Evolutionary conservation across 805 yeast genomes (phyloP).

Genomic region (Kodamaea lidongshanica): DNA sequence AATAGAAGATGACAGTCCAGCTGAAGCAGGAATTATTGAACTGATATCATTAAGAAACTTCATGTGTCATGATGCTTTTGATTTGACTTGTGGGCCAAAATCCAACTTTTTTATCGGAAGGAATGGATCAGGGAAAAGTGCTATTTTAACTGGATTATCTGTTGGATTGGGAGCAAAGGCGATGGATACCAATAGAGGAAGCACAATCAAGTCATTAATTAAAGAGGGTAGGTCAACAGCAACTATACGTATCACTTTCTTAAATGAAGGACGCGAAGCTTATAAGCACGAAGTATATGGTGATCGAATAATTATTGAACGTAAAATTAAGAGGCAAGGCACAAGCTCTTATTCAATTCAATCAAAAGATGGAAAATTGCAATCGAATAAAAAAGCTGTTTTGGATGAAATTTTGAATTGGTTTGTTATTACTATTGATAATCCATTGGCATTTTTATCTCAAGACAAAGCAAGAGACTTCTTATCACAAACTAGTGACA

Average conservation of each 20-base stretch:
- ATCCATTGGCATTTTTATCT: constrained; percentile 86
- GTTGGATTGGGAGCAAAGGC: constrained; percentile 89
- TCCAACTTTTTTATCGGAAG: constrained; percentile 83
- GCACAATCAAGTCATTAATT: constrained; percentile 60
- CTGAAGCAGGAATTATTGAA: constrained; percentile 63
- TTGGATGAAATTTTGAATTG: constrained; percentile 62
- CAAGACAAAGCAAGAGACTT: constrained; percentile 94
- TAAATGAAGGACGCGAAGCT: constrained; percentile 62
- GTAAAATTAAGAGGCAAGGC: constrained; percentile 54
- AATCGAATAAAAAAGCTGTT: constrained; percentile 58
- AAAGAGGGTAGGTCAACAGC: constrained; percentile 72
- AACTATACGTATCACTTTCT: constrained; percentile 55
- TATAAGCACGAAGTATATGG: constrained; percentile 66
- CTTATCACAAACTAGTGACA: constrained; percentile 67
- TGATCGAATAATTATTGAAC: constrained; percentile 57
- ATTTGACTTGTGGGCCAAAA: constrained; percentile 67
- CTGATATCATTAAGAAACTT: constrained; percentile 62
- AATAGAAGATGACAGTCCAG: constrained; percentile 12
- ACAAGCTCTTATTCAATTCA: constrained; percentile 49
- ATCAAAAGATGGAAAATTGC: constrained; percentile 43
- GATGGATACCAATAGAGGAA: constrained; percentile 78
- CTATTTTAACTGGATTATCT: constrained; percentile 79
- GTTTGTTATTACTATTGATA: constrained; percentile 75
- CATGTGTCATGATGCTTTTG: constrained; percentile 86
- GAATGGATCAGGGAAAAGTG: constrained; percentile 90